These are phyloP conservation scores for Apodospora peruviana DNA, from an alignment of 495 filamentous ascomycete genomes.

Conservation along the genomic window DNA sequence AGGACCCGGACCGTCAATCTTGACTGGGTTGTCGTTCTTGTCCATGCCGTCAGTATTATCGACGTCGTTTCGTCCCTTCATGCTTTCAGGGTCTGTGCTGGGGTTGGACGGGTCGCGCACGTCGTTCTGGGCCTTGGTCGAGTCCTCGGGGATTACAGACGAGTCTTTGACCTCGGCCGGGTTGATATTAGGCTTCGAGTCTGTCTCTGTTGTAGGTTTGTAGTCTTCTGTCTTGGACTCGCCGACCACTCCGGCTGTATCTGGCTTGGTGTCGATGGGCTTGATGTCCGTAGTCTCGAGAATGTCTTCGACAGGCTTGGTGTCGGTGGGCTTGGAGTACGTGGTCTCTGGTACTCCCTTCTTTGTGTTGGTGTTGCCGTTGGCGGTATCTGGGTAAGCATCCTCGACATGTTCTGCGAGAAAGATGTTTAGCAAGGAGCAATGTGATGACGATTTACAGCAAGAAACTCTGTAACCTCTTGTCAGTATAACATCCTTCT, in stretches of 20 bases:
- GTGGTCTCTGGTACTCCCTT: too few relatives aligned
- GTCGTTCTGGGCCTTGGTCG: slow-evolving; percentile 32
- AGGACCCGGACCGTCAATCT: slow-evolving; percentile 39
- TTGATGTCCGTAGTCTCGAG: too few relatives aligned
- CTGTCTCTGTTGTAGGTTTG: background rate
- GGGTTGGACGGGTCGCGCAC: slow-evolving; percentile 28
- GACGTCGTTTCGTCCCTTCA: slow-evolving; percentile 24
- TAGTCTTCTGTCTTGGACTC: too few relatives aligned
- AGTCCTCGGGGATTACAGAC: slow-evolving; percentile 23
- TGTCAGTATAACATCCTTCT: background rate
- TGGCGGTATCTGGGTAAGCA: background rate
- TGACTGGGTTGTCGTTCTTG: slow-evolving; percentile 24
- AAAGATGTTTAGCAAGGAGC: background rate
- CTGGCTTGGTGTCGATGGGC: background rate
- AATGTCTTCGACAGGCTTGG: background rate
- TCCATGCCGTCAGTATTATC: slow-evolving; percentile 21
- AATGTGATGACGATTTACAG: background rate
- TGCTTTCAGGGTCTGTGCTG: slow-evolving; percentile 18
- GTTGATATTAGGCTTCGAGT: slow-evolving; percentile 14
- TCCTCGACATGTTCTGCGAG: slow-evolving; percentile 1
- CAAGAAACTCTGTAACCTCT: background rate
- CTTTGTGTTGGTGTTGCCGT: background rate
- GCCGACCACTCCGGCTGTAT: too few relatives aligned
- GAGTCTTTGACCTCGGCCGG: slow-evolving; percentile 22
- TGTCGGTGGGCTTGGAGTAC: background rate